These are phyloP conservation scores for Colletotrichum siamense DNA, from an alignment of 2,329 filamentous ascomycete genomes.

Conservation along the genomic window DNA sequence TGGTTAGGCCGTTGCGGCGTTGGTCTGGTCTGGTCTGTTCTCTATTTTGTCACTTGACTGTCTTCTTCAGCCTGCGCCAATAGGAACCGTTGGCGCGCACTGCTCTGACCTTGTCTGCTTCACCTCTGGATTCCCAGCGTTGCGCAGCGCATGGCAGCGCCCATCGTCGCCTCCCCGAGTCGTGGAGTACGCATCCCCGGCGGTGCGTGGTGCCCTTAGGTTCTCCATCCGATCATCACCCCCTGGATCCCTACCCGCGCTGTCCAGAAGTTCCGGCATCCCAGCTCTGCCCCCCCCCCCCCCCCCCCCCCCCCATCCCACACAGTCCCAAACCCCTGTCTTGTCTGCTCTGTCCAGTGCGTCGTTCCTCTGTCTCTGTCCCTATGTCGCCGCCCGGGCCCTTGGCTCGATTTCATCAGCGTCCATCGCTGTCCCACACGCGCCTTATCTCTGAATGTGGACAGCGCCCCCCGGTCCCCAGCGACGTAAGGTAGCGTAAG, in stretches of 20 bases:
- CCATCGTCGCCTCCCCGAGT: not conserved
- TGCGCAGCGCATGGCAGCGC: not conserved
- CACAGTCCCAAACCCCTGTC: not conserved
- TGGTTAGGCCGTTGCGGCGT: conserved; percentile 14
- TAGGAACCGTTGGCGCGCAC: conserved; percentile 5
- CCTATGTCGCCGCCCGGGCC: conserved; percentile 2
- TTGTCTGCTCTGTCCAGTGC: not conserved
- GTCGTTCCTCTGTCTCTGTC: not conserved
- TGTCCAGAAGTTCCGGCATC: not conserved
- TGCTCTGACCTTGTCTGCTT: conserved; percentile 10
- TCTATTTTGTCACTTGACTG: not conserved
- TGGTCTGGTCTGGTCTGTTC: not conserved
- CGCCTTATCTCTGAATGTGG: conserved; percentile 14
- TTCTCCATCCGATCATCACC: not conserved
- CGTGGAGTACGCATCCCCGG: not conserved
- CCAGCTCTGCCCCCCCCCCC: not conserved
- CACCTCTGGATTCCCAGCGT: not conserved
- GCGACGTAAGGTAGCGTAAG: not conserved
- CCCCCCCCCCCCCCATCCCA: not conserved
- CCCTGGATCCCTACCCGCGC: not conserved
- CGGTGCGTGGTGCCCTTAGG: no score
- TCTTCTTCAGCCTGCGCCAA: not conserved
- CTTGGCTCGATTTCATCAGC: conserved; percentile 18
- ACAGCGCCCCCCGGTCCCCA: conserved; percentile 3
- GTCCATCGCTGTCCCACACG: conserved; percentile 15